A percentile compares a stretch with the other conserved stretches of the same genome.
These are phyloP conservation scores for Metarhizium anisopliae DNA, from an alignment of 2,329 filamentous ascomycete species.

Conservation along the genomic window DNA sequence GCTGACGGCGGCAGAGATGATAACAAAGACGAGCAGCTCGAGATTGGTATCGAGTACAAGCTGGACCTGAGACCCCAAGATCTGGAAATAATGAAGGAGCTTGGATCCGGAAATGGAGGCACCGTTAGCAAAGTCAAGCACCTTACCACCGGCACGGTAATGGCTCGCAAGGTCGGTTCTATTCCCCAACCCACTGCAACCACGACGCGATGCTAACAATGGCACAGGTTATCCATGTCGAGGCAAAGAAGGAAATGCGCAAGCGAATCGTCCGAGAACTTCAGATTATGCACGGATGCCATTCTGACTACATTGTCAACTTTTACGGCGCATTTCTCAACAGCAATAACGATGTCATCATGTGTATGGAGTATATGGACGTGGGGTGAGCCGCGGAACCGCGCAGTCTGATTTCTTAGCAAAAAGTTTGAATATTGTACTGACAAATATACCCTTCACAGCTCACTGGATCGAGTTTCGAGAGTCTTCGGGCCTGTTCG, in stretches of 20 bases:
- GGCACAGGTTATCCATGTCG: constrained; percentile 84
- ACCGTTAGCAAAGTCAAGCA: constrained; percentile 98
- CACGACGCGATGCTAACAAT: constrained; percentile 9
- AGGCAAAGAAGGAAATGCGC: constrained; percentile 93
- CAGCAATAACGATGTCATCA: constrained; percentile 92
- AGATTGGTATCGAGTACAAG: constrained; percentile 97
- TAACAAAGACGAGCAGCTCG: constrained; percentile 55
- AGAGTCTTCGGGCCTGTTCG: constrained; percentile 91
- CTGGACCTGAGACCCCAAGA: constrained; percentile 88
- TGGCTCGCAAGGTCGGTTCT: constrained; percentile 81
- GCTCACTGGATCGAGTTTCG: constrained; percentile 86
- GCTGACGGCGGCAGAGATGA: constrained; percentile 52
- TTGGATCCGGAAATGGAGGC: constrained; percentile 92
- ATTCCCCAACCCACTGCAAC: not conserved
- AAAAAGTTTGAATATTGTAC: not conserved
- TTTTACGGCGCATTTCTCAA: constrained; percentile 98
- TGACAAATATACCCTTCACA: constrained; percentile 25
- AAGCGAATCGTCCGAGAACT: constrained; percentile 96
- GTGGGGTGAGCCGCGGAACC: constrained; percentile 66
- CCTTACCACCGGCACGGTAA: constrained; percentile 85
- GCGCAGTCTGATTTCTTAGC: not conserved
- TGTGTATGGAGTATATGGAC: constrained; percentile 99
- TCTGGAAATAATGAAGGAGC: constrained; percentile 83
- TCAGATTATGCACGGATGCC: constrained; percentile 97
- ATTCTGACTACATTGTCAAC: constrained; percentile 92